These are phyloP conservation scores for Penicillium vulpinum DNA, from an alignment of 2,329 filamentous ascomycete genomes.

Conservation along the genomic window DNA sequence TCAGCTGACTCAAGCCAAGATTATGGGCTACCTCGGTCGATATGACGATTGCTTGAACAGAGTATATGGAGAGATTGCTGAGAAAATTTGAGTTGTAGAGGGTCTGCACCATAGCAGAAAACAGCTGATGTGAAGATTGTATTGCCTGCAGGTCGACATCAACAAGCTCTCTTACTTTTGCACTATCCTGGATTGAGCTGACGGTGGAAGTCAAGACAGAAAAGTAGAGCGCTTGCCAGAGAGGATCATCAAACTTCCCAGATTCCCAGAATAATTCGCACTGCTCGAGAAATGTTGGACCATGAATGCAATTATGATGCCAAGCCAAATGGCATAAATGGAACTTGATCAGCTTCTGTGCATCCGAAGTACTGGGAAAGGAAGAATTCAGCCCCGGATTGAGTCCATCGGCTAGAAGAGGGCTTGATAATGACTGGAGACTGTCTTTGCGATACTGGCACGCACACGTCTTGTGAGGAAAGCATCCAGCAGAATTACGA, in stretches of 20 bases:
- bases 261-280: constrained; percentile 27
- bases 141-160: constrained; percentile 23
- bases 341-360: constrained; percentile 25
- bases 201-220: constrained; percentile 26
- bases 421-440: constrained; percentile 10
- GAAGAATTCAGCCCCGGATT: constrained; percentile 7
- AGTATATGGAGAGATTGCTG: constrained; percentile 31
- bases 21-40: constrained; percentile 42
- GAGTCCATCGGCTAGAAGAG: constrained; percentile 13
- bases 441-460: constrained; percentile 27
- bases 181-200: constrained; percentile 27
- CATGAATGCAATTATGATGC: constrained; percentile 29
- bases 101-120: constrained; percentile 36
- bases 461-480: constrained; percentile 35
- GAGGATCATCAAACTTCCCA: constrained; percentile 25
- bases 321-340: constrained; percentile 25
- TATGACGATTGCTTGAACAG: constrained; percentile 41
- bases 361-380: constrained; percentile 14
- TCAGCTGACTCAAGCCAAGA: constrained; percentile 38
- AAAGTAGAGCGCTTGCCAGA: constrained; percentile 29
- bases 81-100: constrained; percentile 37
- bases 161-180: constrained; percentile 16
- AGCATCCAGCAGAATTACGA: constrained; percentile 37
- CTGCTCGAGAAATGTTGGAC: constrained; percentile 28
- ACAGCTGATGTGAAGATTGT: constrained; percentile 28